A percentile compares a stretch with the other conserved stretches of the same genome.
Evolutionary conservation across 352 stramenopile genomes (phyloP).

Genomic region (Albugo candida): DNA sequence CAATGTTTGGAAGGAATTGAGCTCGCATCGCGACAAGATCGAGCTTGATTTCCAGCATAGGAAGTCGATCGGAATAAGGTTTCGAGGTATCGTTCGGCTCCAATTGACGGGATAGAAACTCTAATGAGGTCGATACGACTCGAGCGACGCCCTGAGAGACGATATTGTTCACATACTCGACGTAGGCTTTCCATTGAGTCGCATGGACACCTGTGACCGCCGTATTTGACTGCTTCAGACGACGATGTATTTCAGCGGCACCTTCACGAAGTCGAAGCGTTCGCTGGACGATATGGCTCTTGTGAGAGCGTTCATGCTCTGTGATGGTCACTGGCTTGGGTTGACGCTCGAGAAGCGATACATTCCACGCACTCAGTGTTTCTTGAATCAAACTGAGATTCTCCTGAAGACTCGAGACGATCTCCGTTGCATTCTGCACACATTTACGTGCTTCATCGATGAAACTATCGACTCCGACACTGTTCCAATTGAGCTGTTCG

Average conservation of each 20-base stretch:
- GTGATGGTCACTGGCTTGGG: conserved; percentile 90
- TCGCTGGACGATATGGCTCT: conserved; percentile 80
- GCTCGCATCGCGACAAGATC: conserved; percentile 81
- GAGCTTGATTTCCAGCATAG: conserved; percentile 95
- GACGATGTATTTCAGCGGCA: conserved; percentile 87
- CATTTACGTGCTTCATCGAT: conserved; percentile 82
- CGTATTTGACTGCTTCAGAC: conserved; percentile 92
- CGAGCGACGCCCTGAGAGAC: conserved; percentile 87
- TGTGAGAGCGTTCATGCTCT: conserved; percentile 92
- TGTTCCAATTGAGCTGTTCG: conserved; percentile 92
- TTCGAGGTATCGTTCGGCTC: conserved; percentile 52
- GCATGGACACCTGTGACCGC: conserved; percentile 85
- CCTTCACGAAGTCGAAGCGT: conserved; percentile 92
- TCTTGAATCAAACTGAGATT: conserved; percentile 89
- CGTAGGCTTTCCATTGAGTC: conserved; percentile 93
- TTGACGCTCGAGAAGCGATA: conserved; percentile 87
- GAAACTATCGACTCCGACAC: conserved; percentile 81
- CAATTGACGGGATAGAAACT: conserved; percentile 90
- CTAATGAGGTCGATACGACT: conserved; percentile 64
- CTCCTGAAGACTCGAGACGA: conserved; percentile 92
- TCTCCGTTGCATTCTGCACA: conserved; percentile 81
- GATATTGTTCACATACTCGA: conserved; percentile 97
- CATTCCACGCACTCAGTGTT: conserved; percentile 85
- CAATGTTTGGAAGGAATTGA: conserved; percentile 77
- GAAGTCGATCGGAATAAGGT: conserved; percentile 27